Conservation (phyloP, 176 grass and related monocot genomes). For the Leersia perrieri region DNA sequence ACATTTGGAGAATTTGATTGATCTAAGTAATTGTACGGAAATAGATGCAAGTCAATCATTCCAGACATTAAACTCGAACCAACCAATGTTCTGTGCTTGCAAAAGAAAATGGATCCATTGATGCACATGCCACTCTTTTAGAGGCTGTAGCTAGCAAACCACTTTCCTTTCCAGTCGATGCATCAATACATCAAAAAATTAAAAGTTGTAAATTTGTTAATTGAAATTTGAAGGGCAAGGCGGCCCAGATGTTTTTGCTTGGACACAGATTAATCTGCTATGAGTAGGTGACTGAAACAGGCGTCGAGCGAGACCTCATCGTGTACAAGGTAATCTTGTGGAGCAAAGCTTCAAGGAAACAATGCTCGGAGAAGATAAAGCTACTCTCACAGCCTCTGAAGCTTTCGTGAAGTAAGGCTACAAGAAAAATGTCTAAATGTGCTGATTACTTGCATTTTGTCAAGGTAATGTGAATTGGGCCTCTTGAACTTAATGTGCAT, state of each 20-base stretch:
- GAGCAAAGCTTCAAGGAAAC: slow-evolving; percentile 15
- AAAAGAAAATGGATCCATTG: background rate
- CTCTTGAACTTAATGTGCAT: background rate
- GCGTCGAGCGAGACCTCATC: background rate
- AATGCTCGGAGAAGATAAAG: slow-evolving; percentile 8
- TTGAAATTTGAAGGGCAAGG: background rate
- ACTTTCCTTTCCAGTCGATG: background rate
- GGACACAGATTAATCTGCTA: slow-evolving; percentile 2
- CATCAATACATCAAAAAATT: slow-evolving; percentile 19
- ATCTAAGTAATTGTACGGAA: background rate
- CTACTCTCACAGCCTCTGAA: background rate
- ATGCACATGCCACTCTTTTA: background rate
- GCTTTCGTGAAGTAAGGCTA: slow-evolving; percentile 32
- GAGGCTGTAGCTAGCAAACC: background rate
- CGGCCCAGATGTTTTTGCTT: background rate
- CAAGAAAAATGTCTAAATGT: slow-evolving; percentile 11
- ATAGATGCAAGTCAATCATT: background rate
- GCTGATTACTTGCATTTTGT: background rate
- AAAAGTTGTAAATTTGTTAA: slow-evolving; percentile 1
- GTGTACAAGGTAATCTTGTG: slow-evolving; percentile 14
- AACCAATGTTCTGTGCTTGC: background rate
- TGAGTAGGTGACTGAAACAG: background rate
- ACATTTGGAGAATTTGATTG: background rate
- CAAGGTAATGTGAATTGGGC: slow-evolving; percentile 3
- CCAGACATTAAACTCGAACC: background rate